A percentile compares a stretch with the other conserved stretches of the same genome.
Conservation (phyloP, 257 asterid species). For the Striga asiatica region DNA sequence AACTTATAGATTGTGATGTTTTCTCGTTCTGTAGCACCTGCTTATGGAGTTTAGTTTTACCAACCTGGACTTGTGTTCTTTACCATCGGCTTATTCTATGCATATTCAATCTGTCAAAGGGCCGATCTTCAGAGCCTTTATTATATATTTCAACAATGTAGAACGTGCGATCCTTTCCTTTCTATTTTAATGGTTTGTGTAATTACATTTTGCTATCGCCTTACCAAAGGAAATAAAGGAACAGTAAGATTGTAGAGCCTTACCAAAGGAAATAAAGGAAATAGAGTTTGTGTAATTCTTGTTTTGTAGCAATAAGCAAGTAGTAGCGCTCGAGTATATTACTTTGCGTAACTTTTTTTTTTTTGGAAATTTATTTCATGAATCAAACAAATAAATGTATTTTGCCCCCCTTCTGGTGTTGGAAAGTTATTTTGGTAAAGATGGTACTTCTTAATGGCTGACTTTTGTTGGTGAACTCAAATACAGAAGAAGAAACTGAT, state of each 20-base stretch:
- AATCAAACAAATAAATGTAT: no score
- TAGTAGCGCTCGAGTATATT: neutral
- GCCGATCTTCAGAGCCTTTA: neutral
- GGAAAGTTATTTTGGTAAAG: no score
- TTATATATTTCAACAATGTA: no score
- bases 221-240: neutral
- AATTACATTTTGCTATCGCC: no score
- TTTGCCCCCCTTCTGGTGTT: no score
- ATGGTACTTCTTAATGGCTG: no score
- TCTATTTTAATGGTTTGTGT: no score
- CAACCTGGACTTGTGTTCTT: neutral
- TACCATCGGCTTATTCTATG: neutral
- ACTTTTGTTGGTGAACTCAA: constrained; percentile 14
- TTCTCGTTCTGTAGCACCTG: neutral
- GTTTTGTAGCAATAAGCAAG: neutral
- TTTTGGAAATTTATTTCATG: no score
- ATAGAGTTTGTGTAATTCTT: no score
- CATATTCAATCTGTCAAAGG: neutral
- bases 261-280: no score
- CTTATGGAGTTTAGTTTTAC: neutral
- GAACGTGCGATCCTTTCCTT: no score
- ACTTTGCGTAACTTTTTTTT: neutral
- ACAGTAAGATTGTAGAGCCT: neutral
- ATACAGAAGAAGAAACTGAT: constrained; percentile 87
- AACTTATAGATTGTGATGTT: neutral